Base-by-base conservation (phyloP, 2,329 filamentous ascomycete genomes). In the Delphinella strobiligena region DNA sequence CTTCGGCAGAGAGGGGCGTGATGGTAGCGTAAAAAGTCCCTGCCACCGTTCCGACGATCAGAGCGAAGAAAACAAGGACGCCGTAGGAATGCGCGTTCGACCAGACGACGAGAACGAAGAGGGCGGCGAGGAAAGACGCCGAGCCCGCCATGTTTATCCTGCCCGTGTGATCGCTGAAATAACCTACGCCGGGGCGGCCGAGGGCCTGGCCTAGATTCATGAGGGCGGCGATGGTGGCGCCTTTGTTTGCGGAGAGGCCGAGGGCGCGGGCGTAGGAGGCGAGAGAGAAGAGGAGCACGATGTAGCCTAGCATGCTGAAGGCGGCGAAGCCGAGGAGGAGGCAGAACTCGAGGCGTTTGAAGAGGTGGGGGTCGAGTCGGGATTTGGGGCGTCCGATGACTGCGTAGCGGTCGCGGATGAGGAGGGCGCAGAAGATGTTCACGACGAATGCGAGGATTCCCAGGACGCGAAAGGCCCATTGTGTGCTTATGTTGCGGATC, bases 281-380 rank as follows among this genome's bases (percentile, higher is more conserved):
- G 34, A 88, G 62, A 9, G 75, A 81, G 59, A 87, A 89, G 33
- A 87, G 69, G n/a, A 87, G 67, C 4, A 85, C 79, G 18, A 83
- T 69, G 50, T 89, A 89, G 4, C 72, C 81, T 11, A 89, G 61
- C 61, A 88, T 75, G 44, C 72, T 78, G 46, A 88, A 77, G 58
- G 78, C 75, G 5, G 79, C 78, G 65, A 78, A 91, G 2, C 60
- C 66, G 29, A 84, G 57, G 10, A 84, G 64, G 2, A 86, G 61
- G 18, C 78, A 54, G 47, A 80, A 86, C 51, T 84, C 74, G 0
- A 63, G 51, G 3, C 71, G 66, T 46, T 63, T 71, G 54, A 88
- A 74, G 1, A 88, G 65, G 3, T 56, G 58, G 30, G 69, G 62
- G 51, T 84, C 76, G 49, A 88, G 86, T 2, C 78, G 71, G 2